These are phyloP conservation scores for Hansenula lynferdii DNA, from an alignment of 1,139 yeast species.

Conservation along the genomic window DNA sequence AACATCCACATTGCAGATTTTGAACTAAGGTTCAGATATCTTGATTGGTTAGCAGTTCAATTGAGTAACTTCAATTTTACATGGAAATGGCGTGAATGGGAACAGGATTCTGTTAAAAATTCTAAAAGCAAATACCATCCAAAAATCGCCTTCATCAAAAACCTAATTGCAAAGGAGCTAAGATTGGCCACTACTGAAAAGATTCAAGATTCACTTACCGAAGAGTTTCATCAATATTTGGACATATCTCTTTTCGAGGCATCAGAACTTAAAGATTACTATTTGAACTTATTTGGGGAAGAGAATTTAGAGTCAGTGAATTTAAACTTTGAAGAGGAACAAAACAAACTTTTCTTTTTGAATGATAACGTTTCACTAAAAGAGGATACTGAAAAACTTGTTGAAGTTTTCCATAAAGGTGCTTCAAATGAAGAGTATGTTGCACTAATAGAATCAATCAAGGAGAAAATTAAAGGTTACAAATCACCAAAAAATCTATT, in stretches of 20 bases:
- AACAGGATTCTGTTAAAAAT: constrained; percentile 41
- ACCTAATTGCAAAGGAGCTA: constrained; percentile 78
- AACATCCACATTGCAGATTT: constrained; percentile 66
- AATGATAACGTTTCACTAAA: constrained; percentile 29
- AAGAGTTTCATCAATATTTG: constrained; percentile 63
- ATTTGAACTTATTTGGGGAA: constrained; percentile 26
- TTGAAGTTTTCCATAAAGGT: constrained; percentile 31
- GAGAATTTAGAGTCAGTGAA: constrained; percentile 21
- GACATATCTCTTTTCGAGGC: constrained; percentile 42
- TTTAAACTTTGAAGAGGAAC: constrained; percentile 22
- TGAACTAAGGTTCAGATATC: constrained; percentile 66
- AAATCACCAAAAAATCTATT: constrained; percentile 42
- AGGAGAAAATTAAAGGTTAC: constrained; percentile 24
- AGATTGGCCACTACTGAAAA: constrained; percentile 67
- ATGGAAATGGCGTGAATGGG: constrained; percentile 99
- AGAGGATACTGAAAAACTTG: constrained; percentile 25
- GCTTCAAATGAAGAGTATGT: constrained; percentile 26
- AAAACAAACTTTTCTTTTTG: constrained; percentile 27
- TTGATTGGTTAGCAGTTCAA: constrained; percentile 94
- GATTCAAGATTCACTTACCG: constrained; percentile 72
- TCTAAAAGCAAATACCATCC: constrained; percentile 55
- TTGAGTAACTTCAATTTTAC: constrained; percentile 90
- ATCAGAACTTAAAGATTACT: constrained; percentile 30
- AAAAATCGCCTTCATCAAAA: constrained; percentile 65
- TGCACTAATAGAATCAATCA: constrained; percentile 29